phyloP scores from a whole-genome alignment of 169 alveolate genomes.

The Theileria sp. region DNA sequence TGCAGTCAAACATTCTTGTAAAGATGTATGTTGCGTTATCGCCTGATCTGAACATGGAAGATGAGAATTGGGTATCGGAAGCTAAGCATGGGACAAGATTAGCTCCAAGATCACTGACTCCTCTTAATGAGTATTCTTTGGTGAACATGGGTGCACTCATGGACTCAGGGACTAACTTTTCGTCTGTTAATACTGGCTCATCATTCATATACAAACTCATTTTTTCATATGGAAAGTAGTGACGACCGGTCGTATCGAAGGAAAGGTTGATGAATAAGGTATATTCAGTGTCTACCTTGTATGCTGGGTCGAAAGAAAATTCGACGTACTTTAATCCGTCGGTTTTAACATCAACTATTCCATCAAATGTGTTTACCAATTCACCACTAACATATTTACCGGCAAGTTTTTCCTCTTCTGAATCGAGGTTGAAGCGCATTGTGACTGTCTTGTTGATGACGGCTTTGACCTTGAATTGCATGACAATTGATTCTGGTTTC shows the following conservation, averaged over 20 bases:
- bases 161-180: background rate
- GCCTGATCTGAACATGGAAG: slow-evolving; percentile 24
- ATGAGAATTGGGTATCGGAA: background rate
- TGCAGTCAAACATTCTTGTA: slow-evolving; percentile 53
- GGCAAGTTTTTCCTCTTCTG: background rate
- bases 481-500: background rate
- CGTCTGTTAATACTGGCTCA: background rate
- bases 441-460: background rate
- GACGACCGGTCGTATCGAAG: background rate
- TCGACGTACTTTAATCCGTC: background rate
- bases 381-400: background rate
- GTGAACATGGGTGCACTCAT: background rate
- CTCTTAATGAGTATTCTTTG: background rate
- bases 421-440: background rate
- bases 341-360: background rate
- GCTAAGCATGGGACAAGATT: slow-evolving; percentile 18
- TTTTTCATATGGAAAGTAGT: background rate
- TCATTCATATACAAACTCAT: background rate
- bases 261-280: background rate
- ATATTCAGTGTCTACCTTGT: background rate
- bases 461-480: background rate
- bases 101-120: background rate
- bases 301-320: background rate
- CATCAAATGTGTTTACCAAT: background rate
- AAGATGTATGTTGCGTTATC: slow-evolving; percentile 33